Evolutionary conservation across 495 filamentous ascomycete species (phyloP).

Genomic region (Sporormia fimetaria): DNA sequence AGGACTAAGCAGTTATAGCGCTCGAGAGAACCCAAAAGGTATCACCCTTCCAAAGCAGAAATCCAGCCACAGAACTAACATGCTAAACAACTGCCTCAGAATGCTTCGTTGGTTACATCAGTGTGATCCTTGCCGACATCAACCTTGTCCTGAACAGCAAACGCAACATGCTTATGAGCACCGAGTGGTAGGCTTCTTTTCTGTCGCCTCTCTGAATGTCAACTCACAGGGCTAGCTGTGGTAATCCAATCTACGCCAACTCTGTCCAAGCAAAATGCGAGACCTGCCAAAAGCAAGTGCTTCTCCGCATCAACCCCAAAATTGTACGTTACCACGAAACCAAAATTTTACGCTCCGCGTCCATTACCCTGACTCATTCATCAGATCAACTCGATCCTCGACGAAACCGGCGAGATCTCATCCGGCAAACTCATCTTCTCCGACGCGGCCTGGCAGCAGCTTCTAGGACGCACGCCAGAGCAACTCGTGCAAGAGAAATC

Average conservation of each 20-base stretch:
- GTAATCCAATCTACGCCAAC: slow-evolving; percentile 45
- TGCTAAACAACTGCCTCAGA: slow-evolving; percentile 16
- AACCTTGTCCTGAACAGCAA: slow-evolving; percentile 38
- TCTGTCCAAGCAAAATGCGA: slow-evolving; percentile 38
- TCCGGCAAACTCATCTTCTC: slow-evolving; percentile 43
- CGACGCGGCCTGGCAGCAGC: slow-evolving; percentile 41
- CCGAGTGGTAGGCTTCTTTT: slow-evolving; percentile 42
- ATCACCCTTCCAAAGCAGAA: too few relatives aligned
- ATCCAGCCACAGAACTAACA: neutral
- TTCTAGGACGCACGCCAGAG: slow-evolving; percentile 37
- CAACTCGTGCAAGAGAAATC: slow-evolving; percentile 24
- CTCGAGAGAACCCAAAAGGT: slow-evolving; percentile 34
- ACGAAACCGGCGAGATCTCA: slow-evolving; percentile 44
- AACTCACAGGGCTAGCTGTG: slow-evolving; percentile 36
- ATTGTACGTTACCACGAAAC: slow-evolving; percentile 29
- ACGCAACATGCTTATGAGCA: slow-evolving; percentile 42
- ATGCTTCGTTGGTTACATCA: slow-evolving; percentile 48
- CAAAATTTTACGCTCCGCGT: too few relatives aligned
- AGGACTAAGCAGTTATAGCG: slow-evolving; percentile 19
- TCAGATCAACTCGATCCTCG: slow-evolving; percentile 40
- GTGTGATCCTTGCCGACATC: slow-evolving; percentile 44
- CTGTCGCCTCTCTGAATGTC: neutral
- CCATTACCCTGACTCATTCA: neutral
- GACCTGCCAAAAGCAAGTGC: slow-evolving; percentile 38
- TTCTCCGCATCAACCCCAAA: slow-evolving; percentile 44